Conservation (phyloP, 345 rosid genomes). For the Gossypium raimondii region DNA sequence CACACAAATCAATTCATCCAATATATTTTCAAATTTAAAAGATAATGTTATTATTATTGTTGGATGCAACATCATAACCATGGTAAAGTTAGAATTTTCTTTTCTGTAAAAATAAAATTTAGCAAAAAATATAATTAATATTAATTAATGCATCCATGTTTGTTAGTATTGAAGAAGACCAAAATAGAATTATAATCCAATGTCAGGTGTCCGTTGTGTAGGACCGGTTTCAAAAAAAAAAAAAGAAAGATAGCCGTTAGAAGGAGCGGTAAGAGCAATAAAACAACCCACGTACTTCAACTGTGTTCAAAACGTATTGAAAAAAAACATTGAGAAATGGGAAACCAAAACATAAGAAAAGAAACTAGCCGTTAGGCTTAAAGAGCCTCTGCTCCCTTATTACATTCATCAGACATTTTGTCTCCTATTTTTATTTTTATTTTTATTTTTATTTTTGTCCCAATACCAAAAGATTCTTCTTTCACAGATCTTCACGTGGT, state of each 20-base stretch:
- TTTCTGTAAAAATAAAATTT: too few species aligned
- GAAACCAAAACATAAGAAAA: background rate
- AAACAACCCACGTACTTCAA: slow-evolving; percentile 16
- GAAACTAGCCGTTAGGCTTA: slow-evolving; percentile 54
- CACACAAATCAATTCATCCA: too few species aligned
- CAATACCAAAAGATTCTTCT: slow-evolving; percentile 33
- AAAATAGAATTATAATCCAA: background rate
- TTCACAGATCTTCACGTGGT: slow-evolving; percentile 17
- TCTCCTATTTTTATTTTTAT: slow-evolving; percentile 20
- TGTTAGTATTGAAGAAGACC: too few species aligned
- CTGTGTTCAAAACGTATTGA: slow-evolving; percentile 10
- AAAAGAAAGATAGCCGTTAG: slow-evolving; percentile 25
- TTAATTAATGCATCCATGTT: too few species aligned
- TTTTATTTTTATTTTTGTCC: slow-evolving; percentile 22
- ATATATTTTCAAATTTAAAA: too few species aligned
- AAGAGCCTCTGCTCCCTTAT: slow-evolving; percentile 33
- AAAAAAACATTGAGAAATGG: background rate
- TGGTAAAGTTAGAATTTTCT: too few species aligned
- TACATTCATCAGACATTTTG: slow-evolving; percentile 28
- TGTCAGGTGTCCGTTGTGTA: background rate
- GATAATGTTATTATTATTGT: too few species aligned
- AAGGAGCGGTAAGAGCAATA: slow-evolving; percentile 17
- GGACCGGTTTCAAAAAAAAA: background rate
- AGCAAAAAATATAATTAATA: too few species aligned
- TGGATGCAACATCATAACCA: too few species aligned